Conservation (phyloP, 2,329 filamentous ascomycete species). For the Cordyceps javanica region DNA sequence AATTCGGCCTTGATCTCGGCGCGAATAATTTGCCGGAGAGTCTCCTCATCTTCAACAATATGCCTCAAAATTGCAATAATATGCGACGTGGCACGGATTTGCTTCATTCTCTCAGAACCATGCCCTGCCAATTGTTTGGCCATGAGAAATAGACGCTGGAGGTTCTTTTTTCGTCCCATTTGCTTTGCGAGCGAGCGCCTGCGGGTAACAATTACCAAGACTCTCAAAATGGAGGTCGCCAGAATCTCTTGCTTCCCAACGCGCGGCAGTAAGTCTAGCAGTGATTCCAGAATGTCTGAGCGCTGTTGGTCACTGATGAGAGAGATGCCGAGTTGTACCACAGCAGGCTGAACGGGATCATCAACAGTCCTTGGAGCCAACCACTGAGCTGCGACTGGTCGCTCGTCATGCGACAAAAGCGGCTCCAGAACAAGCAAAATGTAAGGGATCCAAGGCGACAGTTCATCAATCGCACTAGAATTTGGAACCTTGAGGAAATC, state of each 20-base stretch:
- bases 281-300: constrained; percentile 61
- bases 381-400: constrained; percentile 71
- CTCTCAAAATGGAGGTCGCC: constrained; percentile 74
- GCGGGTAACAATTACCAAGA: constrained; percentile 83
- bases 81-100: constrained; percentile 46
- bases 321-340: constrained; percentile 57
- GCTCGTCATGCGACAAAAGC: constrained; percentile 80
- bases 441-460: constrained; percentile 90
- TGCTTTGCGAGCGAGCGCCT: constrained; percentile 66
- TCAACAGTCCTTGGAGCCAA: constrained; percentile 47
- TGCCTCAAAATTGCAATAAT: constrained; percentile 87
- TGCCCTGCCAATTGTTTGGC: constrained; percentile 81
- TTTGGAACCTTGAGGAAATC: constrained; percentile 68
- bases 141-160: constrained; percentile 90
- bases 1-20: constrained; percentile 80
- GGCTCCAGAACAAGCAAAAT: constrained; percentile 86
- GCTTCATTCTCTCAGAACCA: constrained; percentile 65
- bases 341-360: constrained; percentile 43
- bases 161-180: constrained; percentile 80
- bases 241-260: constrained; percentile 83
- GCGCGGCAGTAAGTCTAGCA: constrained; percentile 79
- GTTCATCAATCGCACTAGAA: constrained; percentile 63
- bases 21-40: constrained; percentile 84
- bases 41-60: constrained; percentile 89
- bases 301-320: constrained; percentile 55